These are phyloP conservation scores for Cryphonectria japonica DNA, from an alignment of 2,329 filamentous ascomycete genomes.

Conservation along the genomic window DNA sequence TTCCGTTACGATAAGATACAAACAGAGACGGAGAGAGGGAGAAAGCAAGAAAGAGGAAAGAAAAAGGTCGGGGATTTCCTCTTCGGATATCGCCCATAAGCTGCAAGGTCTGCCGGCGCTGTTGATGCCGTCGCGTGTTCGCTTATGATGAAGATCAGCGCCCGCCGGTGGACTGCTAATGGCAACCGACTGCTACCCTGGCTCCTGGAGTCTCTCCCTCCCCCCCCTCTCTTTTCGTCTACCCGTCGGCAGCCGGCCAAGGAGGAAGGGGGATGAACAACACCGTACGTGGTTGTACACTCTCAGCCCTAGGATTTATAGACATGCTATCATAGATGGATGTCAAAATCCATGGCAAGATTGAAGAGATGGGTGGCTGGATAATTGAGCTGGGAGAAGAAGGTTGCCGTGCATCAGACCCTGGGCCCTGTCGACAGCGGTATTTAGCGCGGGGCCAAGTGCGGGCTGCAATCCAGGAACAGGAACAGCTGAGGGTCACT, in stretches of 20 bases:
- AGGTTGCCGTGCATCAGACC: constrained; percentile 1
- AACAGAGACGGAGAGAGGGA: not conserved
- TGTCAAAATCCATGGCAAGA: not conserved
- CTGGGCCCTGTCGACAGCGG: constrained; percentile 1
- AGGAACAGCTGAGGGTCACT: constrained; percentile 5
- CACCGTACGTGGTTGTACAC: not conserved
- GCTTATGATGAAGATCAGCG: not conserved
- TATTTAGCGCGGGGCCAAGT: constrained; percentile 4
- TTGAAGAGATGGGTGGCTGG: not conserved
- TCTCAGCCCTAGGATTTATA: not conserved
- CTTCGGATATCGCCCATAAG: not conserved
- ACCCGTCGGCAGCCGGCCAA: not conserved
- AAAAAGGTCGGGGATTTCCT: not conserved
- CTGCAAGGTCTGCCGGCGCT: not conserved
- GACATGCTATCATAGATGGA: not conserved
- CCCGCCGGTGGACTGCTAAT: not conserved
- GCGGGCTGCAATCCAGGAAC: constrained; percentile 6
- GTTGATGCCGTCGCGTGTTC: not conserved
- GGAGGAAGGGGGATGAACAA: not conserved
- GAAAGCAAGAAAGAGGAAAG: no score
- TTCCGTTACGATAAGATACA: not conserved
- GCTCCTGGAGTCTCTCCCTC: not conserved
- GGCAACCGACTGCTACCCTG: not conserved
- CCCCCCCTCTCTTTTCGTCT: no score
- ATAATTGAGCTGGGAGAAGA: not conserved